Evolutionary conservation across 179 eudicot genomes (phyloP), one percentile per base, ranked within the genome.

Genomic region (Vitellaria paradoxa): DNA sequence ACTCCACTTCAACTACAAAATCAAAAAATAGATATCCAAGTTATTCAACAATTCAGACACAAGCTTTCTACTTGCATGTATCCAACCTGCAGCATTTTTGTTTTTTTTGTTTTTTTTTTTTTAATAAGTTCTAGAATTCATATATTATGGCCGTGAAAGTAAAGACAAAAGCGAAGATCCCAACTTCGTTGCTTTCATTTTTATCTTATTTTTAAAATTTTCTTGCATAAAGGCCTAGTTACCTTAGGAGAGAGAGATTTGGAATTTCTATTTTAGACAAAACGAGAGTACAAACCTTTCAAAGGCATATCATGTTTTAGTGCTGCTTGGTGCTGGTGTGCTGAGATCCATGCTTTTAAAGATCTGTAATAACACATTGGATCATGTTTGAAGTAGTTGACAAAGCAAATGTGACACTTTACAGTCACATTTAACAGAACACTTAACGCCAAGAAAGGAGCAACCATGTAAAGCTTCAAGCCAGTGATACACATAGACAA

Each of bases 381-480:
- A 78, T 65, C 59, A 55, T 63, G 72, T 47, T 65, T 56, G 47
- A 67, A 80, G 20, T 70, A 37, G 65, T 49, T 40, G n/a, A 70
- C 55, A 64, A 72, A 56, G 63, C 71, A 18, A 26, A 2, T 40
- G 57, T 64, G 68, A 77, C 10, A 73, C 57, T 30, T 70, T 30
- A 79, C 9, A 69, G 63, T 53, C 57, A 57, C n/a, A 62, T 45
- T 64, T 61, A 23, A 37, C 37, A 37, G 66, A n/a, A n/a, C 72
- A 80, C 98, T 87, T 83, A n/a, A 96, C 99, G 79, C 87, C 71
- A 96, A 84, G 82, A 96, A 96, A 23, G 99, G 99, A 84, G 99
- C 79, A 85, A 96, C 99, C 99, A 96, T 96, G 86, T 96, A 96
- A 74, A 96, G 97, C 91, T 96, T 96, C 71, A 96, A 89, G 59